Percentiles rank a stretch among this genome's conserved stretches.
phyloP scores from a whole-genome alignment of 2,329 filamentous ascomycete genomes.

The Emmonsiellopsis sp. region DNA sequence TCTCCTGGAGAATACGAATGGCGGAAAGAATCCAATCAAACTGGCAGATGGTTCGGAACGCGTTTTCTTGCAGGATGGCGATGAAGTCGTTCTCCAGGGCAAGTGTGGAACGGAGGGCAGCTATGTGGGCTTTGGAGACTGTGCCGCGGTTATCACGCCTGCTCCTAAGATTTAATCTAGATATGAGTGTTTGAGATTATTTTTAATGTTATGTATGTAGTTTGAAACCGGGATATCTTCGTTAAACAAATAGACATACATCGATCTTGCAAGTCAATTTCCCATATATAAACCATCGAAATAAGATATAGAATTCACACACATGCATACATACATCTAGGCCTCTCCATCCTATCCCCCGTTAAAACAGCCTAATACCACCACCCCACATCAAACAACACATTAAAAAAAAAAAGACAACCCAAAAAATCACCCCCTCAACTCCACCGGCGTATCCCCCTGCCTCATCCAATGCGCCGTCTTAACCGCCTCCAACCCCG shows the following conservation, averaged over 20 bases:
- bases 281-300: no score
- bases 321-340: no score
- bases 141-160: conserved; percentile 7
- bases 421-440: conserved; percentile 18
- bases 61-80: conserved; percentile 64
- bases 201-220: background rate
- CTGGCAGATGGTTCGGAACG: conserved; percentile 57
- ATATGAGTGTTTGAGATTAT: background rate
- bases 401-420: background rate
- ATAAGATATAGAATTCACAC: no score
- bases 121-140: conserved; percentile 67
- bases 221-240: background rate
- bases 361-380: no score
- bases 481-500: conserved; percentile 41
- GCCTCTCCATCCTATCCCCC: no score
- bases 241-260: background rate
- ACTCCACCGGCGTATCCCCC: conserved; percentile 43
- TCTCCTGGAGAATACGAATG: conserved; percentile 61
- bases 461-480: conserved; percentile 47
- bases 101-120: conserved; percentile 55
- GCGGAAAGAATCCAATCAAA: conserved; percentile 55
- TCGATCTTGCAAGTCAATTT: background rate
- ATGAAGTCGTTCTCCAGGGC: conserved; percentile 58
- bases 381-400: background rate
- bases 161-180: conserved; percentile 6